phyloP scores from a whole-genome alignment of 2,329 filamentous ascomycete species.

The Xylaria sp. region DNA sequence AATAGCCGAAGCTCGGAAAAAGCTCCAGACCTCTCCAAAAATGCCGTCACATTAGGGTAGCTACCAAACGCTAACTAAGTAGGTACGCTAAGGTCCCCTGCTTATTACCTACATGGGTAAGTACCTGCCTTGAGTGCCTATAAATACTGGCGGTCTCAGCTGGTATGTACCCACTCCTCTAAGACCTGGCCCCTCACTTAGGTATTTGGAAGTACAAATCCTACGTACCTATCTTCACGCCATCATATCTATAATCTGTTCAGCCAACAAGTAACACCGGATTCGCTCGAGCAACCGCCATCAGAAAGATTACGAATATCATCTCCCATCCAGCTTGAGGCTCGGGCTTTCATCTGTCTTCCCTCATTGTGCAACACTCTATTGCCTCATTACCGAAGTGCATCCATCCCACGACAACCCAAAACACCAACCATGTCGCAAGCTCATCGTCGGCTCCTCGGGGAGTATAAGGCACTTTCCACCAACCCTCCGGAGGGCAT shows the following conservation, averaged over 20 bases:
- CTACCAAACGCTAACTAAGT: background rate
- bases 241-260: no score
- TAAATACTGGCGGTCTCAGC: no score
- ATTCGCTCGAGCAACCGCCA: no score
- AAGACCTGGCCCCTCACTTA: no score
- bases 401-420: background rate
- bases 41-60: constrained; percentile 24
- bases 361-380: background rate
- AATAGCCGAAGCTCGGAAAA: constrained; percentile 18
- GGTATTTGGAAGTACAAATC: no score
- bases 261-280: no score
- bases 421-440: constrained; percentile 59
- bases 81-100: background rate
- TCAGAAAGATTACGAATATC: background rate
- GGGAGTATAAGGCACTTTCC: constrained; percentile 94
- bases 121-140: no score
- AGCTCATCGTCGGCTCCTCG: constrained; percentile 84
- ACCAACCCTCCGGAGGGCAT: constrained; percentile 98
- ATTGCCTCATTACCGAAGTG: background rate
- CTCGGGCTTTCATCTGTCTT: background rate
- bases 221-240: no score
- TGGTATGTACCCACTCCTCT: no score
- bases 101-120: background rate
- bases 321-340: background rate
- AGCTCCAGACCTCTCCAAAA: constrained; percentile 21